Conservation (phyloP, 257 asterid species). For the Lithospermum erythrorhizon region DNA sequence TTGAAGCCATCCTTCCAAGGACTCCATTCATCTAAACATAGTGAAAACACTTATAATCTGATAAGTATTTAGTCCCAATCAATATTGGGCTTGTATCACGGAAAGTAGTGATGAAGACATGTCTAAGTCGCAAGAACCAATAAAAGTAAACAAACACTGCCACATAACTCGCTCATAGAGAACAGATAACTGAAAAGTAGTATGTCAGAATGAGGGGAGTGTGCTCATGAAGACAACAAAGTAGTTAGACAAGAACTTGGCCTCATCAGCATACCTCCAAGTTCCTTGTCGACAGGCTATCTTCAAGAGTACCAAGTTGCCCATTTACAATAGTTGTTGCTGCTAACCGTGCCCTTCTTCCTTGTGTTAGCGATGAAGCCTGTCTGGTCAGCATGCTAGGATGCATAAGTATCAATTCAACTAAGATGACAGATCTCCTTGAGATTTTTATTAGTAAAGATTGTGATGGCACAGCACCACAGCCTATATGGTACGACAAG, state of each 20-base stretch:
- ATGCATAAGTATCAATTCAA: neutral
- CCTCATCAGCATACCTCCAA: constrained; percentile 50
- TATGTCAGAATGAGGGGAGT: neutral
- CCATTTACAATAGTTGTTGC: constrained; percentile 85
- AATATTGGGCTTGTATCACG: neutral
- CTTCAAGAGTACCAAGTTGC: constrained; percentile 63
- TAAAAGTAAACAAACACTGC: too few relatives aligned
- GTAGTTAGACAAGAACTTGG: constrained; percentile 2
- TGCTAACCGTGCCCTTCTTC: constrained; percentile 88
- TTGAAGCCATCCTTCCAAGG: constrained; percentile 81
- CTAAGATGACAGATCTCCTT: constrained; percentile 4
- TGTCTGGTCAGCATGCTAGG: constrained; percentile 61
- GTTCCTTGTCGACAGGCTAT: constrained; percentile 85
- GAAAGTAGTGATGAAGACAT: neutral
- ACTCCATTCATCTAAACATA: constrained; percentile 71
- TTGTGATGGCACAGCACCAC: too few relatives aligned
- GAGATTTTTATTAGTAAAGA: neutral
- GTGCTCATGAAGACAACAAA: neutral
- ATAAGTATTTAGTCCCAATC: constrained; percentile 6
- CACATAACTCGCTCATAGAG: neutral
- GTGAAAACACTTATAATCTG: constrained; percentile 11
- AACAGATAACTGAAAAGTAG: neutral
- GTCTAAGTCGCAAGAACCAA: neutral
- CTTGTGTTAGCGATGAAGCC: constrained; percentile 87
- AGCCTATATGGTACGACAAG: neutral